Base-by-base conservation (phyloP, 768 basidiomycete genomes). In the Boletus edulis region DNA sequence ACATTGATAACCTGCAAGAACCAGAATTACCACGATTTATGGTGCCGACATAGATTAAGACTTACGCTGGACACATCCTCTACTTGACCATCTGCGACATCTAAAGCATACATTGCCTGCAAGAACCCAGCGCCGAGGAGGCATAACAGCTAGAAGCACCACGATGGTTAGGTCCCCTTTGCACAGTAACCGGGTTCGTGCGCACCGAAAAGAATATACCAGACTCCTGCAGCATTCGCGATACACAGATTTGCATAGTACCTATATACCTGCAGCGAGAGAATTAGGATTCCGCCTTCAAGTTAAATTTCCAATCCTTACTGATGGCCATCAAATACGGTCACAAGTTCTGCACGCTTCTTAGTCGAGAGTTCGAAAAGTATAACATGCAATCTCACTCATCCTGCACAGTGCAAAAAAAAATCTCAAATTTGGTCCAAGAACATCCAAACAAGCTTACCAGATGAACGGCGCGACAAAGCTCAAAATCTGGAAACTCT, bases 181-280 rank as follows among this genome's bases (percentile, higher is more conserved):
- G 2, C 31, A 14, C 9, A 53, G 15, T 29, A 24, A 34, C 10
- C n/a, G 22, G 11, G 2, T 20, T 48, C 37, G 3, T 49, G 72
- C 80, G 38, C 62, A 95, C 89, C 49, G 89, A 89, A 71, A 95
- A 94, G 75, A 95, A 95, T 46, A 97, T 85, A 4, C 91, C 87
- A 18, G 92, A 94, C 71, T 98, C 94, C 65, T 89, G 86, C 58
- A 98, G 72, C 94, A 98, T 98, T 13, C 93, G 80, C 18, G 91
- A 85, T 2, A 96, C 85, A 57, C 94, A 95, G 29, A 98, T 93
- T 67, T 96, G 93, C 86, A 97, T 86, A 0, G 89, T 94, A 9
- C 94, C 94, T 44, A 98, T 84, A 62, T 90, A 90, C 64, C 87
- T 89, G 49, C 18, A 55, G 1, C 12, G 10, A 48, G 43, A 29